phyloP scores from a whole-genome alignment of 2,329 filamentous ascomycete species.

The Didymella exigua region DNA sequence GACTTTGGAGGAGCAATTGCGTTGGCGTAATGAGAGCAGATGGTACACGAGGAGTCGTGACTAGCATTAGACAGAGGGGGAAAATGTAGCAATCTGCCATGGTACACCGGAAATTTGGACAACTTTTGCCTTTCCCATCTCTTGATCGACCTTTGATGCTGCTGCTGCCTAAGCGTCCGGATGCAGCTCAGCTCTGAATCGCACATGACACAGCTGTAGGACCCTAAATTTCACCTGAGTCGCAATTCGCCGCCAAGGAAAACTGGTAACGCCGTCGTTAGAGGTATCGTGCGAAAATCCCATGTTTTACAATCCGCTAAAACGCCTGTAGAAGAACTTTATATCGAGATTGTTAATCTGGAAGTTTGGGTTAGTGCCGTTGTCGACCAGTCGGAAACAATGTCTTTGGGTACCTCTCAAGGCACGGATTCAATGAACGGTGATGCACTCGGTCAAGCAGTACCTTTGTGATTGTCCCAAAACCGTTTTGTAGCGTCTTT shows the following conservation, averaged over 20 bases:
- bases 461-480: conserved; percentile 57
- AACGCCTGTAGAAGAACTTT: conserved; percentile 21
- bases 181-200: conserved; percentile 26
- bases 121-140: conserved; percentile 16
- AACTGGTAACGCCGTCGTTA: conserved; percentile 37
- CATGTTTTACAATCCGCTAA: conserved; percentile 18
- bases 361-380: neutral
- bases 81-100: conserved; percentile 24
- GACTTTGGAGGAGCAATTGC: conserved; percentile 17
- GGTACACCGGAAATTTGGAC: conserved; percentile 19
- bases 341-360: conserved; percentile 13
- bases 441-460: conserved; percentile 18
- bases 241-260: conserved; percentile 22
- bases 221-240: conserved; percentile 18
- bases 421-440: conserved; percentile 5
- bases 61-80: conserved; percentile 43
- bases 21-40: conserved; percentile 29
- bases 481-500: conserved; percentile 62
- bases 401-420: conserved; percentile 14
- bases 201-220: conserved; percentile 23
- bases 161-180: conserved; percentile 20
- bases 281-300: conserved; percentile 34
- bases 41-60: conserved; percentile 36
- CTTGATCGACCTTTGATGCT: conserved; percentile 12
- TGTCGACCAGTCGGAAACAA: neutral